phyloP scores from a whole-genome alignment of 2,329 filamentous ascomycete species.

The Cladosporium cucumerinum region DNA sequence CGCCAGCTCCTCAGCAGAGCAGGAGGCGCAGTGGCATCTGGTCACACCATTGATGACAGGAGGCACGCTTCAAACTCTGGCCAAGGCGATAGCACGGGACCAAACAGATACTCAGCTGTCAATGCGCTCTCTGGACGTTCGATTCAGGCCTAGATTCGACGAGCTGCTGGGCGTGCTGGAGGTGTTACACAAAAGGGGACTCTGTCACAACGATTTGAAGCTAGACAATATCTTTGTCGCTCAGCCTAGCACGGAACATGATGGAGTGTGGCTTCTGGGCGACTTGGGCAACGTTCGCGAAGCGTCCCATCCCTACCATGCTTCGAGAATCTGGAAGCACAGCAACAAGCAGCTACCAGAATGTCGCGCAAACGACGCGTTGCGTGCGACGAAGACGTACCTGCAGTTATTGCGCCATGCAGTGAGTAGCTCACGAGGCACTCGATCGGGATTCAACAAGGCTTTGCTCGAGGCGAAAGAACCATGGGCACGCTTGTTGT shows the following conservation, averaged over 20 bases:
- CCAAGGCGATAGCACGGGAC: neutral
- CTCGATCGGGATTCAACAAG: neutral
- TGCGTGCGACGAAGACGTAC: constrained; percentile 5
- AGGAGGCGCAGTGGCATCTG: constrained; percentile 6
- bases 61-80: neutral
- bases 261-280: constrained; percentile 32
- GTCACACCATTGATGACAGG: neutral
- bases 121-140: constrained; percentile 24
- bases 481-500: neutral
- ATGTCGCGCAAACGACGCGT: constrained; percentile 3
- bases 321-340: neutral
- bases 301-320: constrained; percentile 26
- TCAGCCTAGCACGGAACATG: constrained; percentile 16
- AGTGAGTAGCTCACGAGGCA: neutral
- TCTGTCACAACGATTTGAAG: constrained; percentile 40
- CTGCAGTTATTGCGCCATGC: constrained; percentile 7
- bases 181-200: constrained; percentile 30
- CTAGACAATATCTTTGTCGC: constrained; percentile 34
- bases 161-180: constrained; percentile 27
- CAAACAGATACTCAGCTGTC: neutral
- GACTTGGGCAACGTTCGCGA: constrained; percentile 38
- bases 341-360: constrained; percentile 2
- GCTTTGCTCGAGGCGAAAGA: neutral
- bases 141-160: constrained; percentile 32
- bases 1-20: neutral